Percentiles rank a stretch among this genome's conserved stretches.
These are phyloP conservation scores for Anthracocystis walkeri DNA, from an alignment of 1,284 basidiomycete genomes.

Conservation along the genomic window DNA sequence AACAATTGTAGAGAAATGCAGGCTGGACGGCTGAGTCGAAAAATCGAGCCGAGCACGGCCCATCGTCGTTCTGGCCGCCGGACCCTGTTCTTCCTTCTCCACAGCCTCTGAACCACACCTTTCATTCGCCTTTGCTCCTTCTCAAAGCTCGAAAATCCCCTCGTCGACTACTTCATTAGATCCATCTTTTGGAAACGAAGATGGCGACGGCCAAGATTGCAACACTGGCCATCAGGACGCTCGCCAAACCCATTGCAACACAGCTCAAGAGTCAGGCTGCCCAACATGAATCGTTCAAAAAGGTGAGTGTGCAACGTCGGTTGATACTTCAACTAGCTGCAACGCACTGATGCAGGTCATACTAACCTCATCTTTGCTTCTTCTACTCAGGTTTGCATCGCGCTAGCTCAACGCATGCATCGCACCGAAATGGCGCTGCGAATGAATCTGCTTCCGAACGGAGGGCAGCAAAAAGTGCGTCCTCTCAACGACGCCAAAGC, in stretches of 20 bases:
- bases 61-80: not conserved
- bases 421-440: conserved; percentile 64
- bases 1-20: not conserved
- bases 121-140: not conserved
- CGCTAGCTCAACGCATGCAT: conserved; percentile 63
- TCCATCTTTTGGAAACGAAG: too few relatives aligned
- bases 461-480: conserved; percentile 58
- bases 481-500: conserved; percentile 68
- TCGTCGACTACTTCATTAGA: not conserved
- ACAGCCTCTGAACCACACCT: not conserved
- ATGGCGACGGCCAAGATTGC: conserved; percentile 68
- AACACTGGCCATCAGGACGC: conserved; percentile 63
- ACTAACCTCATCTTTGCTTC: not conserved
- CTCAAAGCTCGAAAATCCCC: not conserved
- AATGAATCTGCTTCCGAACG: conserved; percentile 57
- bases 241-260: conserved; percentile 68
- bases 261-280: conserved; percentile 65
- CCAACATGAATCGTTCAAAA: conserved; percentile 63
- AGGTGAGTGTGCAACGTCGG: conserved; percentile 21
- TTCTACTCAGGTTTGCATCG: conserved; percentile 56
- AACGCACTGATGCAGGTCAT: not conserved
- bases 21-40: not conserved
- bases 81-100: conserved; percentile 7
- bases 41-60: not conserved
- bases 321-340: not conserved